Evolutionary conservation across 805 yeast species (phyloP).

Genomic region (Ogataea ramenticola): DNA sequence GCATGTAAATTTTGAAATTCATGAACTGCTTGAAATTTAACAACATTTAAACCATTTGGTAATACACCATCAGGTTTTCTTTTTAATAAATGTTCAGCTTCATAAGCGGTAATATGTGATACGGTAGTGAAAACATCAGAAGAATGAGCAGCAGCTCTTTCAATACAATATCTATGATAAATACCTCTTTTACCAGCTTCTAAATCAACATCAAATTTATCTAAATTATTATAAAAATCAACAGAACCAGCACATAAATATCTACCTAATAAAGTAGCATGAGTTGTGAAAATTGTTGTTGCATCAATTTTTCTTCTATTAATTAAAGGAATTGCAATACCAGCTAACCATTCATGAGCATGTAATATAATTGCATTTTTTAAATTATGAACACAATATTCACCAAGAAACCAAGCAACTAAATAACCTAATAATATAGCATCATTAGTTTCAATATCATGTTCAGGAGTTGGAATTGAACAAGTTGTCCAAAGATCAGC

Average conservation of each 20-base stretch:
- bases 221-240: slow-evolving; percentile 89
- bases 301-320: slow-evolving; percentile 87
- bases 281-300: slow-evolving; percentile 94
- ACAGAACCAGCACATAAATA: slow-evolving; percentile 95
- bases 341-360: slow-evolving; percentile 98
- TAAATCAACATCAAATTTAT: slow-evolving; percentile 78
- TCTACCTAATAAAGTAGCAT: slow-evolving; percentile 92
- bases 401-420: slow-evolving; percentile 97
- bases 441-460: slow-evolving; percentile 83
- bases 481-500: slow-evolving; percentile 85
- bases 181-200: slow-evolving; percentile 98
- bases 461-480: slow-evolving; percentile 90
- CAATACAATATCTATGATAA: slow-evolving; percentile 94
- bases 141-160: slow-evolving; percentile 91
- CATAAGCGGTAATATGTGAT: slow-evolving; percentile 95
- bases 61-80: slow-evolving; percentile 97
- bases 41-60: slow-evolving; percentile 94
- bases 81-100: slow-evolving; percentile 84
- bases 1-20: slow-evolving; percentile 98
- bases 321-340: slow-evolving; percentile 89
- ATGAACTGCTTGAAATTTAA: slow-evolving; percentile 94
- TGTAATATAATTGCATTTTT: slow-evolving; percentile 89
- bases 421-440: slow-evolving; percentile 89
- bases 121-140: slow-evolving; percentile 98
- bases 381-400: slow-evolving; percentile 74